Evolutionary conservation across 2,329 filamentous ascomycete species (phyloP), one percentile per base, ranked within the genome.

Genomic region (Ilyonectria sp.): DNA sequence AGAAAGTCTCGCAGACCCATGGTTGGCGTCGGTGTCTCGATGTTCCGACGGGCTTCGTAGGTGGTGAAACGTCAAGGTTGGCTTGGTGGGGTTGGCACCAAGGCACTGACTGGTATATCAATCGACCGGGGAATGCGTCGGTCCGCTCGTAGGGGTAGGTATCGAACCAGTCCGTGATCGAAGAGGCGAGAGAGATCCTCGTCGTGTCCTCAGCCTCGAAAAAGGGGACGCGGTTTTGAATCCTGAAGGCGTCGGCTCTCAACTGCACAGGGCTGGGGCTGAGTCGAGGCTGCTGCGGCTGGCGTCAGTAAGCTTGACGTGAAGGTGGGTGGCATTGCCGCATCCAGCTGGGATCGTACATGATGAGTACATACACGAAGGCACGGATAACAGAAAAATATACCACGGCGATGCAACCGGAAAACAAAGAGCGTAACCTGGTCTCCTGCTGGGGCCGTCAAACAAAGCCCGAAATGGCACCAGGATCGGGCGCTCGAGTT

Each of bases 1-100:
- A 90, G 78, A 72, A 87, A 79, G 70, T 87, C 86, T 71, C 84
- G 85, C 63, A 89, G 78, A 17, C 83, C 86, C 84, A 89, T 89
- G 47, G 68, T 74, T 46, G 33, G 23, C 19, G 52, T 56, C 26
- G 31, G 13, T 49, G 15, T 35, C 8, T 56, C 9, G 53, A 43
- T 44, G 50, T 53, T n/a, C 35, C 31, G 31, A 15, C n/a, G 40
- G 15, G 40, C 15, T 17, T 43, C n/a, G 40, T 59, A 29, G 53
- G 47, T 26, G 21, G 26, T 50, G 47, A 50, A 23, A 50, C 21
- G n/a, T 15, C 40, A 43, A n/a, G 40, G 15, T 8, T n/a, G 26
- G 21, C 37, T 46, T 58, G 43, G 37, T 52, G 50, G 31, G 50
- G 50, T 53, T 21, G 6, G 50, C 17, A 46, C 19, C 17, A 23